Evolutionary conservation across 768 basidiomycete species (phyloP).

Genomic region (Leucocoprinus leucothites): DNA sequence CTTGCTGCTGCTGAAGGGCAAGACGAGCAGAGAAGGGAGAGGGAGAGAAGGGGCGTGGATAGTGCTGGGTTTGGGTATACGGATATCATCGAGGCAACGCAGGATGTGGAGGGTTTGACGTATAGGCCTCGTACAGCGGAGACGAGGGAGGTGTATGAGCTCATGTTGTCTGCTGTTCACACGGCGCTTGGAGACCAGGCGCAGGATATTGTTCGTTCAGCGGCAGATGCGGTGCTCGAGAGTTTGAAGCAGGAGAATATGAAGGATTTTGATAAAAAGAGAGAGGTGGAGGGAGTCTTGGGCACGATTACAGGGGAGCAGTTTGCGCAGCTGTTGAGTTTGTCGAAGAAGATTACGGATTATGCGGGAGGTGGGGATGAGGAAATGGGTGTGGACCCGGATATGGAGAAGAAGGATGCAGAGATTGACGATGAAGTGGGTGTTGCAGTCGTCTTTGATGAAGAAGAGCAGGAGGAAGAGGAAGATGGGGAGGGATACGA

Average conservation of each 20-base stretch:
- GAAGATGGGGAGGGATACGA: conserved; percentile 91
- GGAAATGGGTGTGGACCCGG: conserved; percentile 73
- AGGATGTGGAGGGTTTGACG: conserved; percentile 87
- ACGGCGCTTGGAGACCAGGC: conserved; percentile 88
- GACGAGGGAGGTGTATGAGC: conserved; percentile 92
- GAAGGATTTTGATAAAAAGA: conserved; percentile 98
- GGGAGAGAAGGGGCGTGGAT: conserved; percentile 57
- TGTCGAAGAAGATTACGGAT: conserved; percentile 96
- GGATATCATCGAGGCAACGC: conserved; percentile 92
- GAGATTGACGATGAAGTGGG: conserved; percentile 95
- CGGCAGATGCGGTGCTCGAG: conserved; percentile 90
- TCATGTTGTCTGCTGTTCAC: conserved; percentile 83
- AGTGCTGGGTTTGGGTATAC: conserved; percentile 69
- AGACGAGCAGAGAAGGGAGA: conserved; percentile 55
- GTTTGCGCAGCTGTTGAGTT: conserved; percentile 78
- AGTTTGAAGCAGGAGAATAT: conserved; percentile 81
- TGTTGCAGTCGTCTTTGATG: conserved; percentile 98
- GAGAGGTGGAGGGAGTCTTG: conserved; percentile 80
- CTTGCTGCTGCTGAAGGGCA: conserved; percentile 34
- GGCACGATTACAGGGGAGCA: conserved; percentile 63
- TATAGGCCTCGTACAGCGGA: conserved; percentile 94
- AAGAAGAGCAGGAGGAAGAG: conserved; percentile 94
- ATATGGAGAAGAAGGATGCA: conserved; percentile 76
- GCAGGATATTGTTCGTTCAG: conserved; percentile 92
- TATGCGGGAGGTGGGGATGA: conserved; percentile 75